phyloP scores from a whole-genome alignment of 345 rosid species.

The Hevea brasiliensis region DNA sequence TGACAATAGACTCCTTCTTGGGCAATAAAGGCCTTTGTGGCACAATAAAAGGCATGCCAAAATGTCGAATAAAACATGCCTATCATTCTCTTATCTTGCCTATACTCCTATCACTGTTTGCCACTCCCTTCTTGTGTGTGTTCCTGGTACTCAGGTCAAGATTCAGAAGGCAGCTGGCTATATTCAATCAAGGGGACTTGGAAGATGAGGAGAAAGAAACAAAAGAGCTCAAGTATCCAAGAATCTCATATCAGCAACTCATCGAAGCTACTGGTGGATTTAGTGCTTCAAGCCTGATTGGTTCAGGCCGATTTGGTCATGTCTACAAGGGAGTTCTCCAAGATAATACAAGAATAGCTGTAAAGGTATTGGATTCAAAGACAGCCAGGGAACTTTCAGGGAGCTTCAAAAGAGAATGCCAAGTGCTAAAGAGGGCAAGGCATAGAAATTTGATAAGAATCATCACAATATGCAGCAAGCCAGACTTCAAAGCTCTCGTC shows the following conservation, averaged over 20 bases:
- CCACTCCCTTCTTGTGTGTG: slow-evolving; percentile 46
- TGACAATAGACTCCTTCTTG: slow-evolving; percentile 61
- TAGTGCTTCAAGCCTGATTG: slow-evolving; percentile 61
- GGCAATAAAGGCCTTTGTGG: slow-evolving; percentile 79
- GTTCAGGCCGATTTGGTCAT: slow-evolving; percentile 81
- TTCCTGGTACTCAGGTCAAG: slow-evolving; percentile 44
- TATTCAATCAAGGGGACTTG: slow-evolving; percentile 34
- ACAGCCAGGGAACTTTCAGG: slow-evolving; percentile 47
- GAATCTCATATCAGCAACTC: slow-evolving; percentile 69
- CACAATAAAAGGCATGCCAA: slow-evolving; percentile 62
- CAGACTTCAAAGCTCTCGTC: slow-evolving; percentile 84
- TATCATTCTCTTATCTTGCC: slow-evolving; percentile 47
- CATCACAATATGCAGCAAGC: slow-evolving; percentile 80
- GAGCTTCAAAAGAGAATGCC: slow-evolving; percentile 85
- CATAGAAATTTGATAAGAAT: slow-evolving; percentile 87
- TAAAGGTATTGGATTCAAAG: slow-evolving; percentile 67
- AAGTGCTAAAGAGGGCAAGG: slow-evolving; percentile 64
- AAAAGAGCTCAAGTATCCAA: slow-evolving; percentile 53
- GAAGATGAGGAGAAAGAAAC: slow-evolving; percentile 55
- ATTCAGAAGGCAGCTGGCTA: slow-evolving; percentile 36
- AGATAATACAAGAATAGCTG: slow-evolving; percentile 73
- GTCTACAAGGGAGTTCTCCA: slow-evolving; percentile 78
- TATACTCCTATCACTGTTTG: slow-evolving; percentile 52
- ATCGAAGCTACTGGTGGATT: slow-evolving; percentile 79
- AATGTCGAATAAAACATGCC: slow-evolving; percentile 48